These are phyloP conservation scores for Yamadazyma membranifaciens DNA, from an alignment of 1,139 yeast genomes.

Conservation along the genomic window DNA sequence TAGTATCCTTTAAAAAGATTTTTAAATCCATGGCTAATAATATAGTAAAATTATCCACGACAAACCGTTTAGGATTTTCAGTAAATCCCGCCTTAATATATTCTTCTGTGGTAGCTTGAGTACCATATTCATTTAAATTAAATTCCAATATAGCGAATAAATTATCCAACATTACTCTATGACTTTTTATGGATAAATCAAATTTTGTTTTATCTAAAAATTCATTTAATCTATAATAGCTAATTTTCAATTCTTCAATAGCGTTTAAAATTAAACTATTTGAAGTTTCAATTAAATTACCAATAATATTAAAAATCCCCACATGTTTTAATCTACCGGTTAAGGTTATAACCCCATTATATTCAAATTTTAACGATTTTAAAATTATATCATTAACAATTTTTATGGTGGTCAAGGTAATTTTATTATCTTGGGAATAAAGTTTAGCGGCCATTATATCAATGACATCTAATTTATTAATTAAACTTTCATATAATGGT, in stretches of 20 bases:
- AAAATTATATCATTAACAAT: constrained; percentile 47
- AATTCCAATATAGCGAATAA: constrained; percentile 41
- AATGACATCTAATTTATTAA: constrained; percentile 42
- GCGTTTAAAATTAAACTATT: constrained; percentile 35
- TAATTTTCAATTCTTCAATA: constrained; percentile 30
- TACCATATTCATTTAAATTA: constrained; percentile 45
- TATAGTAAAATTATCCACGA: constrained; percentile 40
- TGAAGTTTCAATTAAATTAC: constrained; percentile 39
- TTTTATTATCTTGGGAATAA: constrained; percentile 44
- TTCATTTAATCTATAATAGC: constrained; percentile 40
- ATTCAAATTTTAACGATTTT: constrained; percentile 40
- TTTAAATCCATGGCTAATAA: constrained; percentile 50
- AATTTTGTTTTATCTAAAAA: constrained; percentile 36
- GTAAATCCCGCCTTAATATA: constrained; percentile 49
- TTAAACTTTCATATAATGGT: constrained; percentile 42
- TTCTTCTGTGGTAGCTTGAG: constrained; percentile 46
- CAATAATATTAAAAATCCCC: constrained; percentile 43
- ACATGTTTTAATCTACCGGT: constrained; percentile 47
- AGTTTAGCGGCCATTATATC: constrained; percentile 42
- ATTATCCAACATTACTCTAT: constrained; percentile 42
- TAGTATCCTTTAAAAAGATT: constrained; percentile 53
- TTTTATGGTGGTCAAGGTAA: constrained; percentile 43
- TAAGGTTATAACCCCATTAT: constrained; percentile 40
- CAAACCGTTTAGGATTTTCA: constrained; percentile 41
- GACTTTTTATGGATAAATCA: constrained; percentile 40